A percentile compares a stretch with the other conserved stretches of the same genome.
phyloP scores from a whole-genome alignment of 2,329 filamentous ascomycete species.

The Diplodia sapinea region DNA sequence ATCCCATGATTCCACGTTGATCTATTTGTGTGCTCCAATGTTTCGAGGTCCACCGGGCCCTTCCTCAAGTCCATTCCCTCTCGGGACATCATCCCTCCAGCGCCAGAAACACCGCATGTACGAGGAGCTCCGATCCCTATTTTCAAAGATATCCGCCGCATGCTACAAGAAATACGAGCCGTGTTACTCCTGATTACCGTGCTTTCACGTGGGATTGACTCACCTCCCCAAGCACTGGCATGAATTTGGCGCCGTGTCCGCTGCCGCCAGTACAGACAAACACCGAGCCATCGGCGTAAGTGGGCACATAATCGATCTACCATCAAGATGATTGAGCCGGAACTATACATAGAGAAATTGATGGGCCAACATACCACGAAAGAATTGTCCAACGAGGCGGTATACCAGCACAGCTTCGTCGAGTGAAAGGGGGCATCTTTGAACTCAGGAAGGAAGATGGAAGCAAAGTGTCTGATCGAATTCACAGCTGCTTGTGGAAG shows the following conservation, averaged over 20 bases:
- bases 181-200: background rate
- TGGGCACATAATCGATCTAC: slow-evolving; percentile 6
- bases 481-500: background rate
- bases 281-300: background rate
- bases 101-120: slow-evolving; percentile 10
- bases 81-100: background rate
- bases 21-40: background rate
- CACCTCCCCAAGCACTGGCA: slow-evolving; percentile 12
- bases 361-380: background rate
- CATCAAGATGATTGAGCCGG: no score
- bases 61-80: slow-evolving; percentile 10
- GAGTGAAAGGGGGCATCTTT: background rate
- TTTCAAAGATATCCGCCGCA: slow-evolving; percentile 3
- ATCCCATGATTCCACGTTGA: background rate
- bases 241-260: slow-evolving; percentile 13
- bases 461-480: background rate
- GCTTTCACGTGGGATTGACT: background rate
- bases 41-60: slow-evolving; percentile 4
- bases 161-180: background rate
- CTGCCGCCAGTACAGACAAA: slow-evolving; percentile 11
- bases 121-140: slow-evolving; percentile 9
- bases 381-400: slow-evolving; percentile 9
- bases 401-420: slow-evolving; percentile 13
- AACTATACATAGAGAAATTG: no score
- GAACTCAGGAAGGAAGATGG: slow-evolving; percentile 7